These are phyloP conservation scores for Leishmania tropica DNA, from an alignment of 208 protist genomes.

Conservation along the genomic window DNA sequence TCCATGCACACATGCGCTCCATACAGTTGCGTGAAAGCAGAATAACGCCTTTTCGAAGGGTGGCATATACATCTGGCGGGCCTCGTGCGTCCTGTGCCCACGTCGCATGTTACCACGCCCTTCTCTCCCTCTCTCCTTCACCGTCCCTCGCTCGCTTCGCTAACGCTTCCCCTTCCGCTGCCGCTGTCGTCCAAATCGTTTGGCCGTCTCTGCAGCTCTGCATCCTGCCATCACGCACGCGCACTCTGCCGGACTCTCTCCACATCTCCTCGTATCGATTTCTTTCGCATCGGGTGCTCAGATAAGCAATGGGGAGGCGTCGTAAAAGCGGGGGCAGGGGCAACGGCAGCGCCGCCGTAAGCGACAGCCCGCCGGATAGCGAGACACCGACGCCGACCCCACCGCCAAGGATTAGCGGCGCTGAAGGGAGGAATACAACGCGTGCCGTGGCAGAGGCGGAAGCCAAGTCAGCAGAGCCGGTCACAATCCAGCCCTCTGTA, in stretches of 20 bases:
- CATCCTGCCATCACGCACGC: not conserved
- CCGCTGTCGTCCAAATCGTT: not conserved
- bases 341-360: not conserved
- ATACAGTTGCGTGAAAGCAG: not conserved
- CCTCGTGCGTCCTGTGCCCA: not conserved
- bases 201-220: not conserved
- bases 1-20: not conserved
- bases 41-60: conserved; percentile 1
- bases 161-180: not conserved
- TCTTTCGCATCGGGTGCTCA: not conserved
- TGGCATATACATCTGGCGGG: not conserved
- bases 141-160: not conserved
- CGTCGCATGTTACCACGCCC: not conserved
- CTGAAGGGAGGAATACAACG: not conserved
- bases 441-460: not conserved
- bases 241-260: not conserved
- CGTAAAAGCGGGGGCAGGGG: not conserved
- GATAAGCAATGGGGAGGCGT: conserved; percentile 1
- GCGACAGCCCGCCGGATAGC: not conserved
- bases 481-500: not conserved
- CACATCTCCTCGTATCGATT: not conserved
- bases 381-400: not conserved
- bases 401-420: not conserved
- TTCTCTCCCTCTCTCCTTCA: not conserved
- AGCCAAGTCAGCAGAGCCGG: not conserved